Evolutionary conservation across 1,284 basidiomycete species (phyloP), one percentile per base, ranked within the genome.

Genomic region (Ganoderma lucidum): DNA sequence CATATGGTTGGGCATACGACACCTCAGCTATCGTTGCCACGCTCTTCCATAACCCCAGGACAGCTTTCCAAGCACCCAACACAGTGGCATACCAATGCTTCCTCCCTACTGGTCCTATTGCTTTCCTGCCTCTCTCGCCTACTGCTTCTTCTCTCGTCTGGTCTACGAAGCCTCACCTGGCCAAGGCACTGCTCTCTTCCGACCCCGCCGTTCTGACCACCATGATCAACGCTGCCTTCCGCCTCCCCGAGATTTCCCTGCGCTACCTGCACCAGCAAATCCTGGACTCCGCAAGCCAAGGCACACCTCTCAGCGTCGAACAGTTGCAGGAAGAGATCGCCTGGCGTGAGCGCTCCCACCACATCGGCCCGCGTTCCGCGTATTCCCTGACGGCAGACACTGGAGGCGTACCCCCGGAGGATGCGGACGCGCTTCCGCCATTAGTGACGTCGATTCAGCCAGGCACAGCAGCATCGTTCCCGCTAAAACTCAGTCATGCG

Each of bases 11-110:
- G 93, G 87, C 91, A 0, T 99, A 99, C 81, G 87, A 94, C 70
- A 93, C 94, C 0, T 93, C 95, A 75, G 97, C 94, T 8, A 88
- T 99, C 48, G 98, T 99, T 19, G 96, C 93, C 0, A 98, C 96
- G 0, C 86, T 99, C 74, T 79, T 85, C 60, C 93, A 97, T 79
- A 79, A 85, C 12, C 87, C 91, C 5, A 85, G 88, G 73, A 83
- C 86, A 6, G 80, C 86, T 23, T 88, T 88, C 72, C 84, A 90
- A 74, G 81, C 80, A 5, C 88, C 90, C 1, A 95, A 95, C 77
- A 91, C 90, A 23, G 94, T 92, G 0, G 97, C 96, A 0, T 99
- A 94, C 81, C 98, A 99, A 81, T 87, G 97, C 35, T 99, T 99
- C 84, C 87, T 99, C 41, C 94, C 97, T 0, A 96, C 96, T 3